Evolutionary conservation across 306 rosid genomes (phyloP).

Genomic region (Sesbania bispinosa): DNA sequence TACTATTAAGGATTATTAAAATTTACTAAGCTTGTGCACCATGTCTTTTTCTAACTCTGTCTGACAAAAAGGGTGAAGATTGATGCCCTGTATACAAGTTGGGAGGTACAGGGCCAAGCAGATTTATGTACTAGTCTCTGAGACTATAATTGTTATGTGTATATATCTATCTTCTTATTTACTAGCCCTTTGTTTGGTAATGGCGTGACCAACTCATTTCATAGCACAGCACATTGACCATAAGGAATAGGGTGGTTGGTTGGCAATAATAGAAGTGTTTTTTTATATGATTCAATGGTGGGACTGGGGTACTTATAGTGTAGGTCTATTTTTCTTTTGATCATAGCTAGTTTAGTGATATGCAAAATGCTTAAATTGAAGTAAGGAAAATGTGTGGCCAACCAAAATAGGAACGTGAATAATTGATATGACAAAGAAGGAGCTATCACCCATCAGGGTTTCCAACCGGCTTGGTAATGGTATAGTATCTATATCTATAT

Average conservation of each 20-base stretch:
- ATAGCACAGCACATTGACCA: constrained; percentile 15
- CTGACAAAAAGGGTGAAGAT: constrained; percentile 46
- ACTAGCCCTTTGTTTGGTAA: constrained; percentile 24
- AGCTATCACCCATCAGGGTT: constrained; percentile 19
- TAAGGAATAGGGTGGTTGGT: constrained; percentile 21
- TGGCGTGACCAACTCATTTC: constrained; percentile 16
- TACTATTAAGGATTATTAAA: neutral
- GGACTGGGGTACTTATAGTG: neutral
- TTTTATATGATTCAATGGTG: neutral
- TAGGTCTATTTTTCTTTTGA: neutral
- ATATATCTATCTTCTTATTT: constrained; percentile 18
- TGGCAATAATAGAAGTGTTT: constrained; percentile 10
- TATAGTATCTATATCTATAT: no score
- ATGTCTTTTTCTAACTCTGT: constrained; percentile 33
- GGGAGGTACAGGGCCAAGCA: constrained; percentile 32
- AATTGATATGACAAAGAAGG: constrained; percentile 4
- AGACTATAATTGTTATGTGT: constrained; percentile 6
- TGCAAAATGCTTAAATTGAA: neutral
- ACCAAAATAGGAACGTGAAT: constrained; percentile 9
- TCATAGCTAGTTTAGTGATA: neutral
- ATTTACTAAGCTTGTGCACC: constrained; percentile 8
- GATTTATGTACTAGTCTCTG: neutral
- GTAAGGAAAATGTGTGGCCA: constrained; percentile 13
- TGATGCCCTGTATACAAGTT: constrained; percentile 22
- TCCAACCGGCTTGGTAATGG: constrained; percentile 14